Percentiles rank a stretch among this genome's conserved stretches.
Conservation (phyloP, 2,329 filamentous ascomycete species). For the Aspergillus sp. region DNA sequence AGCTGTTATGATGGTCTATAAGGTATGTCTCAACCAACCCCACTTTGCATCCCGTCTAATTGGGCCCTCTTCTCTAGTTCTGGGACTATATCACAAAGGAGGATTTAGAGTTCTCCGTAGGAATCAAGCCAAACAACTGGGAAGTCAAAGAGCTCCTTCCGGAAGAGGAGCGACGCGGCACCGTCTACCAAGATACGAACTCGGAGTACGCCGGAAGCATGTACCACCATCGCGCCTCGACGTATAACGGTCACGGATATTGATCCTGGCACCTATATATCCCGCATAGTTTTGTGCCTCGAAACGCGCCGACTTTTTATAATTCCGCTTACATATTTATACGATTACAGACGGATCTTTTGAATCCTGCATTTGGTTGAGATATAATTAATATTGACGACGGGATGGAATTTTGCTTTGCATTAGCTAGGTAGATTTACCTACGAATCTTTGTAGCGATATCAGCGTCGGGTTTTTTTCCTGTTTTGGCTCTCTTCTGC, state of each 20-base stretch:
- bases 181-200: conserved; percentile 64
- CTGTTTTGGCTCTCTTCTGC: background rate
- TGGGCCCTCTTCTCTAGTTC: conserved; percentile 60
- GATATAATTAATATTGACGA: background rate
- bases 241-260: conserved; percentile 39
- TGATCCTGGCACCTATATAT: conserved; percentile 14
- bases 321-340: background rate
- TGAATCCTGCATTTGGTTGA: background rate
- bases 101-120: conserved; percentile 96
- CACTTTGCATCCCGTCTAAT: conserved; percentile 2
- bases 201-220: conserved; percentile 48
- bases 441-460: background rate
- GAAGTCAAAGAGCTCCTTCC: conserved; percentile 89
- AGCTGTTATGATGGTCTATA: conserved; percentile 99
- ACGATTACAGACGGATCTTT: background rate
- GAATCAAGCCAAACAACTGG: conserved; percentile 94
- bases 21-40: conserved; percentile 55
- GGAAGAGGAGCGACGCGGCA: conserved; percentile 74
- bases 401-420: background rate
- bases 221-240: conserved; percentile 42
- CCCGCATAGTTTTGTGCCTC: background rate
- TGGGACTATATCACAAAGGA: conserved; percentile 99
- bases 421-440: background rate
- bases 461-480: background rate
- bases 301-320: background rate